A percentile compares a stretch with the other conserved stretches of the same genome.
Conservation (phyloP, 2,329 filamentous ascomycete species). For the Fusarium nodosum region DNA sequence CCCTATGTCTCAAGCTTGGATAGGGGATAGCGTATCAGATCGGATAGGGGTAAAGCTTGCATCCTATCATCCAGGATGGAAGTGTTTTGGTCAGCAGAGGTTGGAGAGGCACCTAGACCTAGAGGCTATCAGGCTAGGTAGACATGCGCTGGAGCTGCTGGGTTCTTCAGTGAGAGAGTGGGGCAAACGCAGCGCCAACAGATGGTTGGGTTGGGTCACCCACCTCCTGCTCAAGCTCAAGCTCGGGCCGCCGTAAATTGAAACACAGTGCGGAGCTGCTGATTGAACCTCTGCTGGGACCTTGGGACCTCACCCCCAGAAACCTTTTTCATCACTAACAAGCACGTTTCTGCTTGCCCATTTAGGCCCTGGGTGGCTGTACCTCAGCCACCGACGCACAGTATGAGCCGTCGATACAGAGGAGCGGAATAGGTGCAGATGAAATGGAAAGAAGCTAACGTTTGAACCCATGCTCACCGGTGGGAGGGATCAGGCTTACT, state of each 20-base stretch:
- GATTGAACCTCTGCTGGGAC: background rate
- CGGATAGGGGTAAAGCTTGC: slow-evolving; percentile 42
- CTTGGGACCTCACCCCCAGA: slow-evolving; percentile 20
- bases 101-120: background rate
- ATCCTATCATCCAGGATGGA: slow-evolving; percentile 10
- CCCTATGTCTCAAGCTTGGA: slow-evolving; percentile 37
- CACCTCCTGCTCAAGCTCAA: background rate
- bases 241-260: slow-evolving; percentile 22
- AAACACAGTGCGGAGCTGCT: slow-evolving; percentile 44
- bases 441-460: background rate
- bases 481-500: slow-evolving; percentile 8
- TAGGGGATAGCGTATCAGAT: slow-evolving; percentile 45
- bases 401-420: slow-evolving; percentile 16
- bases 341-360: slow-evolving; percentile 23
- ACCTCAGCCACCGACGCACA: slow-evolving; percentile 35
- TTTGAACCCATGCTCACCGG: slow-evolving; percentile 28
- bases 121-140: background rate
- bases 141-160: slow-evolving; percentile 1
- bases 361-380: slow-evolving; percentile 26
- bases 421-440: background rate
- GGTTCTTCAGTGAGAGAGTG: slow-evolving; percentile 18
- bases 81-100: slow-evolving; percentile 36
- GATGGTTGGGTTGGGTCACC: slow-evolving; percentile 14
- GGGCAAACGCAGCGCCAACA: slow-evolving; percentile 28
- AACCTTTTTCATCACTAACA: slow-evolving; percentile 29